Evolutionary conservation across 768 basidiomycete genomes (phyloP).

Genomic region (Kwoniella sp.): DNA sequence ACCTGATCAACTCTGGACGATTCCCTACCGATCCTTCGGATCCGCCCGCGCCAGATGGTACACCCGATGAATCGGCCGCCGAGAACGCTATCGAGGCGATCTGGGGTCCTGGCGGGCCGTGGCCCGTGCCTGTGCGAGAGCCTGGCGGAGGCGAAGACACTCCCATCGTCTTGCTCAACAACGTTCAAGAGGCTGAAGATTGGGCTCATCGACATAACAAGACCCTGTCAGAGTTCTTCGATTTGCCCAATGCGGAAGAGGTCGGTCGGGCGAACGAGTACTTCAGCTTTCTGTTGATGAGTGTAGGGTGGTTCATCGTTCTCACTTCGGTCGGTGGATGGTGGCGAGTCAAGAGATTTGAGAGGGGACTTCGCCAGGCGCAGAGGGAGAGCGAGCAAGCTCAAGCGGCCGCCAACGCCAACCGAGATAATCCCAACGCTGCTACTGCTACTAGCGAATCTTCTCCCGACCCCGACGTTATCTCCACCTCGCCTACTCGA

Average conservation of each 20-base stretch:
- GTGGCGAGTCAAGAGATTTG: constrained; percentile 56
- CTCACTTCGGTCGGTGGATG: constrained; percentile 78
- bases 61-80: constrained; percentile 27
- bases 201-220: constrained; percentile 50
- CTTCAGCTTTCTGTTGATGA: constrained; percentile 91
- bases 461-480: constrained; percentile 10
- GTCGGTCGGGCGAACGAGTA: constrained; percentile 70
- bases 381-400: constrained; percentile 45
- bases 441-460: not conserved
- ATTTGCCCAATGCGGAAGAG: constrained; percentile 48
- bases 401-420: constrained; percentile 37
- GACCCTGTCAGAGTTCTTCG: constrained; percentile 43
- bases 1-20: constrained; percentile 48
- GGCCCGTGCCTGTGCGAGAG: constrained; percentile 38
- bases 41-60: constrained; percentile 24
- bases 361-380: constrained; percentile 34
- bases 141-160: constrained; percentile 22
- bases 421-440: constrained; percentile 16
- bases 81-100: constrained; percentile 47
- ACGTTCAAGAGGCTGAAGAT: constrained; percentile 43
- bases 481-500: constrained; percentile 9
- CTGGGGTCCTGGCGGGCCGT: constrained; percentile 42
- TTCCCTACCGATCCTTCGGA: constrained; percentile 49
- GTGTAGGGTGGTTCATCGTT: constrained; percentile 85
- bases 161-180: constrained; percentile 40